A percentile compares a stretch with the other conserved stretches of the same genome.
These are phyloP conservation scores for Calonectria hongkongensis DNA, from an alignment of 2,329 filamentous ascomycete genomes.

Conservation along the genomic window DNA sequence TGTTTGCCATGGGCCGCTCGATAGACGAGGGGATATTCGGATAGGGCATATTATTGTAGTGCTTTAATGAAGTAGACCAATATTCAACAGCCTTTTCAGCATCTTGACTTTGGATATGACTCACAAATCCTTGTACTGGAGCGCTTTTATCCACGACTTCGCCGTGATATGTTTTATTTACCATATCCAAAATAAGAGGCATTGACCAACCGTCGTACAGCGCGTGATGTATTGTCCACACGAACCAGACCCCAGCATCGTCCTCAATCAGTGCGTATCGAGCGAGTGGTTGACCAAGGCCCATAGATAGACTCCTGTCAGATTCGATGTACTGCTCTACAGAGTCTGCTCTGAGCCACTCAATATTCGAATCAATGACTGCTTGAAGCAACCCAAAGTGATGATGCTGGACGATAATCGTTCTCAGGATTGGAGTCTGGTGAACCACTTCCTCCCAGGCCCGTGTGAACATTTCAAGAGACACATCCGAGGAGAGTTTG, in stretches of 20 bases:
- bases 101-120: slow-evolving; percentile 1
- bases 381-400: slow-evolving; percentile 65
- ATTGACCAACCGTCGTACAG: slow-evolving; percentile 55
- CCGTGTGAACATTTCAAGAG: slow-evolving; percentile 25
- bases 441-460: slow-evolving; percentile 42
- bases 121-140: neutral
- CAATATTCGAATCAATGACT: slow-evolving; percentile 61
- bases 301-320: neutral
- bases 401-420: slow-evolving; percentile 66
- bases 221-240: slow-evolving; percentile 54
- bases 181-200: slow-evolving; percentile 26
- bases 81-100: neutral
- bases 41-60: slow-evolving; percentile 27
- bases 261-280: slow-evolving; percentile 36
- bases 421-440: slow-evolving; percentile 61
- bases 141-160: neutral
- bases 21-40: slow-evolving; percentile 30
- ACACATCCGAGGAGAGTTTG: slow-evolving; percentile 36
- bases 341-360: slow-evolving; percentile 50
- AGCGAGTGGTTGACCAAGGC: neutral
- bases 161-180: slow-evolving; percentile 35
- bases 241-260: slow-evolving; percentile 39
- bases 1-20: slow-evolving; percentile 16
- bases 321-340: slow-evolving; percentile 60
- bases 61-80: slow-evolving; percentile 19